Evolutionary conservation across 2,329 filamentous ascomycete genomes (phyloP).

Genomic region (Cordyceps tenuipes): DNA sequence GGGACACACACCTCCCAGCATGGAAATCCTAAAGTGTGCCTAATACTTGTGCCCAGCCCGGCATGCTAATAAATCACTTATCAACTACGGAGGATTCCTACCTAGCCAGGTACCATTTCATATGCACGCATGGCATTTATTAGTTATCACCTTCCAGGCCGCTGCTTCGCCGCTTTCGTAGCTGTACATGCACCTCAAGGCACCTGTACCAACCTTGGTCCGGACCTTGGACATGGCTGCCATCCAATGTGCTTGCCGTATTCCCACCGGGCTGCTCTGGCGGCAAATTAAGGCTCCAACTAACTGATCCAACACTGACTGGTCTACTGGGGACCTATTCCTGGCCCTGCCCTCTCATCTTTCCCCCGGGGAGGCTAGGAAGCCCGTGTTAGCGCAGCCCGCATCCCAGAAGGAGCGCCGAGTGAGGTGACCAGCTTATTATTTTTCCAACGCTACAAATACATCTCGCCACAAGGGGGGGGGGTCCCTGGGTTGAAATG

Average conservation of each 20-base stretch:
- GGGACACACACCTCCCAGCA: conserved; percentile 4
- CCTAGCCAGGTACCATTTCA: too few relatives aligned
- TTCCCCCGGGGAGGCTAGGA: conserved; percentile 11
- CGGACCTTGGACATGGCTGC: not conserved
- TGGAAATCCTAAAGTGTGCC: not conserved
- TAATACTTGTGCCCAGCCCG: not conserved
- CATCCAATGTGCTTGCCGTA: not conserved
- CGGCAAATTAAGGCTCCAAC: conserved; percentile 4
- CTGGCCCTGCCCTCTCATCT: not conserved
- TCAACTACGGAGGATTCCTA: too few relatives aligned
- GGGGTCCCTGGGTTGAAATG: not conserved
- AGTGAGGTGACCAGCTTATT: not conserved
- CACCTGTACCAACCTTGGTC: not conserved
- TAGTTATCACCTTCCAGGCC: not conserved
- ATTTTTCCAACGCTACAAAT: not conserved
- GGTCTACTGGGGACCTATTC: too few relatives aligned
- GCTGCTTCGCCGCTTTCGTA: not conserved
- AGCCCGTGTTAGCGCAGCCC: conserved; percentile 4
- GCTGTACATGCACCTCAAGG: not conserved
- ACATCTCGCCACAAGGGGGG: not conserved
- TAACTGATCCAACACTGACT: not conserved
- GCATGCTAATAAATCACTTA: not conserved
- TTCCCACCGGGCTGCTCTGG: not conserved
- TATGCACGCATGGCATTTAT: not conserved
- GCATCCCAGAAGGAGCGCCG: not conserved